Base-by-base conservation (phyloP, 2,329 filamentous ascomycete genomes). In the Claviceps purpurea region DNA sequence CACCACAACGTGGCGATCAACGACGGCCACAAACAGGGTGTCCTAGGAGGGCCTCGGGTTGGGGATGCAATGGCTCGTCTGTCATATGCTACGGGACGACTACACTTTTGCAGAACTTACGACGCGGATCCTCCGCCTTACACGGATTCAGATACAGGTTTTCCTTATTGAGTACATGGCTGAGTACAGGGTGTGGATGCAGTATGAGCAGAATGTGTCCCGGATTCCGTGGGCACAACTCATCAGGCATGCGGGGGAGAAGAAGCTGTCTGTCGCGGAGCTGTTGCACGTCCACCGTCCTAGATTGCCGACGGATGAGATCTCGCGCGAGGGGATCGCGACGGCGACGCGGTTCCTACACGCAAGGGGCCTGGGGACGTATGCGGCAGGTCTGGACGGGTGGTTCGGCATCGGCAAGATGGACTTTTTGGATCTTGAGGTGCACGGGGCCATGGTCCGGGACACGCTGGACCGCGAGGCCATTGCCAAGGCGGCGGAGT, bases 21-120 rank as follows among this genome's bases (percentile, higher is more conserved):
- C 44, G 4, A 20, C 24, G 44, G n/a, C 44, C 26, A 13, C 45
- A 10, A 16, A 38, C 4, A 41, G 34, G n/a, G 30, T 49, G 24
- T 54, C 46, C 20, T 65, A 60, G 63, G 57, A 62, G 4, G 55
- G 56, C 46, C 55, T 65, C 14, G 49, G 52, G 6, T 55, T 57
- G 45, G 62, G 62, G 0, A 52, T 58, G 16, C 59, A 56, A 41
- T 65, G 63, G 63, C 42, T 57, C 14, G 59, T 65, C 3, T 47
- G 64, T 39, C 56, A 58, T 37, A 34, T 61, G 4, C 51, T 65
- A 5, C 51, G 52, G 39, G 47, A 55, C 7, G 52, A 47, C 2
- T 44, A 60, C 30, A 52, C 56, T 1, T 64, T 64, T 37, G 49
- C 56, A 20, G 56, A 58, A 22, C 53, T 56, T 3, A 49, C 50